Conservation (phyloP, 2,329 filamentous ascomycete species). For the Apiospora sp. region DNA sequence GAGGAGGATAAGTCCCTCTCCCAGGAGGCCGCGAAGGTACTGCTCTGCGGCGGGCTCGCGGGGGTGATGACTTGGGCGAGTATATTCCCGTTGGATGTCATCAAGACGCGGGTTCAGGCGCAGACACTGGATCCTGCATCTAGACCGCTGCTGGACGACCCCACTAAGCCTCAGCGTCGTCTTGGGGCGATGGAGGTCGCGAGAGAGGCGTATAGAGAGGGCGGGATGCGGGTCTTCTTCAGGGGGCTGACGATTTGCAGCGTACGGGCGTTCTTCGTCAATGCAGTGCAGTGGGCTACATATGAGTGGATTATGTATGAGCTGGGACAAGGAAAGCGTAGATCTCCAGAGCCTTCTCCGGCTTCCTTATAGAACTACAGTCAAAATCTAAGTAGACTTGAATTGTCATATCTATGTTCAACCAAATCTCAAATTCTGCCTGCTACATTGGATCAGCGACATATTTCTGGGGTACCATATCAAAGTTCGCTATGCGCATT, state of each 20-base stretch:
- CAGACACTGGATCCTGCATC: constrained; percentile 55
- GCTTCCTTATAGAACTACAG: neutral
- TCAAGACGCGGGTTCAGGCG: constrained; percentile 92
- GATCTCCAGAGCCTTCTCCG: constrained; percentile 20
- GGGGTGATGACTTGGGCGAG: constrained; percentile 89
- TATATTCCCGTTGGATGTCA: constrained; percentile 88
- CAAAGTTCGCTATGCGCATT: too few relatives aligned
- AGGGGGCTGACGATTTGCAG: constrained; percentile 82
- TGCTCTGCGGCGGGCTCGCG: constrained; percentile 87
- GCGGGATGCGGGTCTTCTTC: constrained; percentile 72
- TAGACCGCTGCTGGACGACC: constrained; percentile 43
- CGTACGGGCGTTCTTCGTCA: constrained; percentile 86
- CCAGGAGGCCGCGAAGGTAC: constrained; percentile 66
- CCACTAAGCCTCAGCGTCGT: constrained; percentile 38
- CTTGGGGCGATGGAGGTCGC: constrained; percentile 70
- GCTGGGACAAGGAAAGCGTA: constrained; percentile 48
- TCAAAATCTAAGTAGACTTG: neutral
- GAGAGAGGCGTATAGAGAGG: constrained; percentile 69
- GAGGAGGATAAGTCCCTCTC: constrained; percentile 34
- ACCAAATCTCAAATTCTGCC: too few relatives aligned
- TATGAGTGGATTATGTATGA: constrained; percentile 87
- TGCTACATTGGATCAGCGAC: too few relatives aligned
- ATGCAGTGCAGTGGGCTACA: constrained; percentile 90
- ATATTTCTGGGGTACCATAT: too few relatives aligned
- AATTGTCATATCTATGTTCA: neutral